phyloP scores from a whole-genome alignment of 2,329 filamentous ascomycete genomes.

The Pseudogymnoascus sp. region DNA sequence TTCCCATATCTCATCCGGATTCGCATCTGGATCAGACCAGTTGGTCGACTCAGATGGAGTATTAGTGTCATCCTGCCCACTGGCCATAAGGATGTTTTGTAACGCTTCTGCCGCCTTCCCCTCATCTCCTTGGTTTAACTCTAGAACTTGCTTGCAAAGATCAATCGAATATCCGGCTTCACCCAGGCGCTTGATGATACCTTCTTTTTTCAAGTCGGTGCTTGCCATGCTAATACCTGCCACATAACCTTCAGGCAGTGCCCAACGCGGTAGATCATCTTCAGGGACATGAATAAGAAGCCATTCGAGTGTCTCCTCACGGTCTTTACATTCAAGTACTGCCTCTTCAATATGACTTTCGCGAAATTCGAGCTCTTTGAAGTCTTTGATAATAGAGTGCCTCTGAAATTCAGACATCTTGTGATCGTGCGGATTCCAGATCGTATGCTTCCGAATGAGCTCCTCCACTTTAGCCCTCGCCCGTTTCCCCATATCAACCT shows the following conservation, averaged over 20 bases:
- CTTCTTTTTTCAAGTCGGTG: slow-evolving; percentile 72
- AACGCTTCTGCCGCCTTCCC: slow-evolving; percentile 68
- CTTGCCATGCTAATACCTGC: slow-evolving; percentile 83
- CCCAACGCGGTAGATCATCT: slow-evolving; percentile 90
- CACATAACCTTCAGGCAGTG: slow-evolving; percentile 82
- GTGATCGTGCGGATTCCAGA: slow-evolving; percentile 80
- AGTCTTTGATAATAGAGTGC: slow-evolving; percentile 58
- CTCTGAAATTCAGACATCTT: slow-evolving; percentile 52
- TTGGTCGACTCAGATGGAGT: slow-evolving; percentile 30
- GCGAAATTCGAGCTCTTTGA: slow-evolving; percentile 77
- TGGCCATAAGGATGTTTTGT: slow-evolving; percentile 58
- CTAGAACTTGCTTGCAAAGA: slow-evolving; percentile 70
- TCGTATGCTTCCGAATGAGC: slow-evolving; percentile 65
- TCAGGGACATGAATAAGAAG: slow-evolving; percentile 93
- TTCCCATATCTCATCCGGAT: slow-evolving; percentile 63
- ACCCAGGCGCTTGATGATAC: slow-evolving; percentile 71
- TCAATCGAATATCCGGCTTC: slow-evolving; percentile 79
- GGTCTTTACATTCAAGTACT: slow-evolving; percentile 76
- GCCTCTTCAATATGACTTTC: slow-evolving; percentile 84
- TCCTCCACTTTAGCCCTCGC: slow-evolving; percentile 73
- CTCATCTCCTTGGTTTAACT: slow-evolving; percentile 64
- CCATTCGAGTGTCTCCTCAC: slow-evolving; percentile 92
- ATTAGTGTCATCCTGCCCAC: slow-evolving; percentile 30
- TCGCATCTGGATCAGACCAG: slow-evolving; percentile 37
- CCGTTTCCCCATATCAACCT: slow-evolving; percentile 84